These are phyloP conservation scores for Aspergillus pseudoviridinutans DNA, from an alignment of 2,329 filamentous ascomycete genomes.

Conservation along the genomic window DNA sequence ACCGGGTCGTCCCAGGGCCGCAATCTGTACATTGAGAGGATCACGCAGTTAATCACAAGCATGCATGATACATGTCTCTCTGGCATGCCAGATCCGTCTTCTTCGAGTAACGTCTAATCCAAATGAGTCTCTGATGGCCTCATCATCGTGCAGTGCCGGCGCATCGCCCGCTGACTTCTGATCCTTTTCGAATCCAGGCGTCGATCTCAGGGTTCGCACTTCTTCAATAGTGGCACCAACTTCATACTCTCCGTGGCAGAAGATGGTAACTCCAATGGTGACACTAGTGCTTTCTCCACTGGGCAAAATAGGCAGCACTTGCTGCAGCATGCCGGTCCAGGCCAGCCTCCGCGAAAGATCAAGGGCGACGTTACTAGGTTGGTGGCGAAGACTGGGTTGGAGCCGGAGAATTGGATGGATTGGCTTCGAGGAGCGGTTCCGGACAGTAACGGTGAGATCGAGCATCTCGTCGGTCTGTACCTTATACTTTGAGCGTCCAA, in stretches of 20 bases:
- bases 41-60: conserved; percentile 26
- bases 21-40: not conserved
- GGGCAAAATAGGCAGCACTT: conserved; percentile 60
- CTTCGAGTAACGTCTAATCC: conserved; percentile 36
- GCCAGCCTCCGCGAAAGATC: conserved; percentile 78
- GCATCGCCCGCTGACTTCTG: conserved; percentile 5
- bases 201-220: conserved; percentile 50
- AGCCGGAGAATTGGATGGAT: conserved; percentile 71
- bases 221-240: conserved; percentile 79
- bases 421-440: conserved; percentile 65
- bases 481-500: conserved; percentile 45
- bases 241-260: conserved; percentile 80
- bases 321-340: conserved; percentile 82
- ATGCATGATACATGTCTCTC: conserved; percentile 43
- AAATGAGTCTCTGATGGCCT: conserved; percentile 35
- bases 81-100: conserved; percentile 43
- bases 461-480: conserved; percentile 61
- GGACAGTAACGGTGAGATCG: conserved; percentile 65
- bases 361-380: conserved; percentile 67
- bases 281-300: conserved; percentile 59
- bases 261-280: conserved; percentile 65
- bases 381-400: conserved; percentile 70
- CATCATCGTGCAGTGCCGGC: conserved; percentile 22
- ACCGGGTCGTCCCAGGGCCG: not conserved
- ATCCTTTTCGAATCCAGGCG: conserved; percentile 10